These are phyloP conservation scores for Blastobotrys proliferans DNA, from an alignment of 1,139 yeast genomes.

Conservation along the genomic window DNA sequence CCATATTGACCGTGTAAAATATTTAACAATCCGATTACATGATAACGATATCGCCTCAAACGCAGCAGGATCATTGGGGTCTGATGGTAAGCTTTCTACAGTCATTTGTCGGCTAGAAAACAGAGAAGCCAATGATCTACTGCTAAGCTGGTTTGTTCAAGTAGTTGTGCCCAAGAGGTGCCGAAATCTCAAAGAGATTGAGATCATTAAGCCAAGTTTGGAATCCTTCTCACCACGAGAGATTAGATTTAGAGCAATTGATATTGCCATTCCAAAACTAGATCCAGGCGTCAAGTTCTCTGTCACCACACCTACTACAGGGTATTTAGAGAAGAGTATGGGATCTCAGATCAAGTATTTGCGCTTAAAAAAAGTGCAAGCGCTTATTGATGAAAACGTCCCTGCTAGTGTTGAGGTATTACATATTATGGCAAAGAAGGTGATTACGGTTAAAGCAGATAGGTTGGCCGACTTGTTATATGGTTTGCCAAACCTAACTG, in stretches of 20 bases:
- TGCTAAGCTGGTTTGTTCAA: slow-evolving; percentile 2
- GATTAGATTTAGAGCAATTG: too few relatives aligned
- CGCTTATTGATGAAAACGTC: too few relatives aligned
- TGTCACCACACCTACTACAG: background rate
- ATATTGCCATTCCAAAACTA: background rate
- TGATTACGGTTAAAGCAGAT: too few relatives aligned
- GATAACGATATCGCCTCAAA: background rate
- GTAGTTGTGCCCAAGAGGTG: slow-evolving; percentile 5
- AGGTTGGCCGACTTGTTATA: too few relatives aligned
- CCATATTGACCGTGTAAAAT: background rate
- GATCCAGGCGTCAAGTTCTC: background rate
- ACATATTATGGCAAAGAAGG: too few relatives aligned
- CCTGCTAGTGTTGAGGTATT: too few relatives aligned
- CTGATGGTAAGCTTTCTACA: too few relatives aligned
- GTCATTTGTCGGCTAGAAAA: too few relatives aligned
- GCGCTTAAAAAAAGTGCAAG: background rate
- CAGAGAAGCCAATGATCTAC: background rate
- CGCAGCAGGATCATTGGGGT: too few relatives aligned
- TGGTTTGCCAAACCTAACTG: background rate
- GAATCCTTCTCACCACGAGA: too few relatives aligned
- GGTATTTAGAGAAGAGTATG: background rate
- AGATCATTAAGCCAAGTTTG: slow-evolving; percentile 6
- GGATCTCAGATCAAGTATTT: background rate
- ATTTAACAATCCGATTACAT: slow-evolving; percentile 8
- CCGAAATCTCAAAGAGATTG: background rate